A percentile compares a stretch with the other conserved stretches of the same genome.
Evolutionary conservation across 495 filamentous ascomycete species (phyloP).

Genomic region (Aspergillus carlsbadensis): DNA sequence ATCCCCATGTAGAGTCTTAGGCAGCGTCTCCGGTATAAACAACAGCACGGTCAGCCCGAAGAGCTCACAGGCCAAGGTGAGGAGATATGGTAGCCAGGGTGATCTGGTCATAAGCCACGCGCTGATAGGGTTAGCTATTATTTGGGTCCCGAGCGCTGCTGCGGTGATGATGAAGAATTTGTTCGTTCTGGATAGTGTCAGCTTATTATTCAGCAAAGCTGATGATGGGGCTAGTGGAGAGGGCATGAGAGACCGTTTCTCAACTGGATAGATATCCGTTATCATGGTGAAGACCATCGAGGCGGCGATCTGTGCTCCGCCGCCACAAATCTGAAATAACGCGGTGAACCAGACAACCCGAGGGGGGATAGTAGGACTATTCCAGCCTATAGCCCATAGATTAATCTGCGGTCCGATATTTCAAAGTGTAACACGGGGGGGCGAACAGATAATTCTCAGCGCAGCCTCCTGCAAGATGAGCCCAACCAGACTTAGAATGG

Average conservation of each 20-base stretch:
- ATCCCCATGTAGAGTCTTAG: not conserved
- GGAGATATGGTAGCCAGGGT: slow-evolving; percentile 4
- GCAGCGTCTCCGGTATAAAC: slow-evolving; percentile 8
- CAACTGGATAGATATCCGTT: slow-evolving; percentile 7
- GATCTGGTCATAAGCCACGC: slow-evolving; percentile 10
- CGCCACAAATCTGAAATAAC: slow-evolving; percentile 12
- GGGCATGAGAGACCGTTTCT: slow-evolving; percentile 8
- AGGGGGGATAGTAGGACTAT: slow-evolving; percentile 3
- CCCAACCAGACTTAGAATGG: slow-evolving; percentile 1
- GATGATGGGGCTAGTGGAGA: no score
- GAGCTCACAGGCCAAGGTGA: slow-evolving; percentile 1
- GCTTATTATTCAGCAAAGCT: no score
- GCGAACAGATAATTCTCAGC: no score
- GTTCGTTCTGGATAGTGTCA: no score
- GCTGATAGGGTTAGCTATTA: not conserved
- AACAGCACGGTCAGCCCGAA: not conserved
- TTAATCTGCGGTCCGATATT: no score
- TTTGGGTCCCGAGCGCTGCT: no score
- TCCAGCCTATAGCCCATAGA: slow-evolving; percentile 4
- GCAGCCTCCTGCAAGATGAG: no score
- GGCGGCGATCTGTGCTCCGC: slow-evolving; percentile 1
- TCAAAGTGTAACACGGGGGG: no score
- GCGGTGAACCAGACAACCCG: slow-evolving; percentile 11
- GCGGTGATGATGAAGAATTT: no score
- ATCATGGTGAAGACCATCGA: slow-evolving; percentile 10